These are phyloP conservation scores for Taphrina flavorubra DNA, from an alignment of 1,139 yeast species.

Conservation along the genomic window DNA sequence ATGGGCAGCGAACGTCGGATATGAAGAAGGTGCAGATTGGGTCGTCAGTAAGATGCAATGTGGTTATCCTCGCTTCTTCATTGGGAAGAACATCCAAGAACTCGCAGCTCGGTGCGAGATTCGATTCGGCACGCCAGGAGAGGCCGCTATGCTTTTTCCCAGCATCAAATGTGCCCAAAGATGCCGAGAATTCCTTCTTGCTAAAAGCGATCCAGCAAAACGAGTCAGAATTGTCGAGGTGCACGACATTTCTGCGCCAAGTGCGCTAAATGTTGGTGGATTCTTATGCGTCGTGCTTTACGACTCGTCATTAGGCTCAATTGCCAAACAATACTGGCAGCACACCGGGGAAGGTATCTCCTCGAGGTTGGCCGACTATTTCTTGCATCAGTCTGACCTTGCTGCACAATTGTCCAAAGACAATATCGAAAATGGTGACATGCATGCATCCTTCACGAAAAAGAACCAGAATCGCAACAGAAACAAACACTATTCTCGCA, in stretches of 20 bases:
- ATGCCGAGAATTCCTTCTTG: constrained; percentile 69
- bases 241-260: constrained; percentile 77
- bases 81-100: constrained; percentile 38
- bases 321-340: constrained; percentile 92
- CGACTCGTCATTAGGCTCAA: constrained; percentile 61
- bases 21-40: constrained; percentile 88
- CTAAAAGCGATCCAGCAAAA: constrained; percentile 45
- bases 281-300: constrained; percentile 78
- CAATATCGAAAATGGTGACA: constrained; percentile 48
- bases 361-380: constrained; percentile 85
- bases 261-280: constrained; percentile 61
- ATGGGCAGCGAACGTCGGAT: constrained; percentile 90
- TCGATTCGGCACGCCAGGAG: constrained; percentile 79
- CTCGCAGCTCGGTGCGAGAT: constrained; percentile 48
- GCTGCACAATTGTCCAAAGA: constrained; percentile 59
- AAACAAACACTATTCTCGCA: constrained; percentile 40
- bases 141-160: constrained; percentile 75
- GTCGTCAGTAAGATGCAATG: constrained; percentile 78
- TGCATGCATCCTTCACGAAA: constrained; percentile 28
- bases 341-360: constrained; percentile 95
- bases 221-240: constrained; percentile 67
- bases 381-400: constrained; percentile 55
- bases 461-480: constrained; percentile 18
- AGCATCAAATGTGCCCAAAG: constrained; percentile 78
- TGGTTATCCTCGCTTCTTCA: constrained; percentile 70